Conservation (phyloP, 2,329 filamentous ascomycete species). For the Ophiocordyceps camponoti-rufipedis region DNA sequence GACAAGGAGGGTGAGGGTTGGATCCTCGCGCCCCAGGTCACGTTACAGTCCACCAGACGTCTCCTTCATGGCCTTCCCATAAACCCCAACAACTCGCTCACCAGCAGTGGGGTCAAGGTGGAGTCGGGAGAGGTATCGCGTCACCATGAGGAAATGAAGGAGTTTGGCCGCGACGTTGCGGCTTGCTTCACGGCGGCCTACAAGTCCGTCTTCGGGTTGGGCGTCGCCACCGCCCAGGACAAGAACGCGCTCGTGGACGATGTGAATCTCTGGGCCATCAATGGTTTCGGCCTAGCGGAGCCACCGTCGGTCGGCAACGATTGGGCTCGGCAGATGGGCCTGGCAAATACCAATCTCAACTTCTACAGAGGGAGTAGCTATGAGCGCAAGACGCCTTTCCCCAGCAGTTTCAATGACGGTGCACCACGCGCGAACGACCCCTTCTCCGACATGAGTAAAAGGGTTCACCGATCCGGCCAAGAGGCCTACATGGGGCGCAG, state of each 20-base stretch:
- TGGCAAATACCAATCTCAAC: conserved; percentile 16
- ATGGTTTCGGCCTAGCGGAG: conserved; percentile 31
- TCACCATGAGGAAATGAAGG: conserved; percentile 23
- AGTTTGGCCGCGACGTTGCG: conserved; percentile 21
- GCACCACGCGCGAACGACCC: conserved; percentile 4
- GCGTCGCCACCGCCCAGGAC: conserved; percentile 18
- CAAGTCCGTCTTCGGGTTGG: conserved; percentile 32
- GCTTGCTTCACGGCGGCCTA: conserved; percentile 26
- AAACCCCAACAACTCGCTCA: conserved; percentile 31
- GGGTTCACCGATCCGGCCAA: conserved; percentile 5
- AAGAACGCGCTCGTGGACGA: conserved; percentile 22
- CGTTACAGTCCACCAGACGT: conserved; percentile 26
- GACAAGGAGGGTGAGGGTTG: conserved; percentile 56
- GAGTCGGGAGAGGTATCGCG: conserved; percentile 27
- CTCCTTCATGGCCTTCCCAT: conserved; percentile 43
- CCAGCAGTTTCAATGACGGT: neutral
- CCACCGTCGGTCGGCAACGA: conserved; percentile 20
- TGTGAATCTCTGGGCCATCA: conserved; percentile 32
- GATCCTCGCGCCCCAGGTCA: conserved; percentile 40
- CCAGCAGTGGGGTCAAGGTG: conserved; percentile 32
- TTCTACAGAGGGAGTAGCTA: conserved; percentile 5
- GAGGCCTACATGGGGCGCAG: too few species aligned
- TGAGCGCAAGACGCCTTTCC: neutral
- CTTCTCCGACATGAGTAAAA: conserved; percentile 10
- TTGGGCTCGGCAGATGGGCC: conserved; percentile 14